Conservation (phyloP, 2,329 filamentous ascomycete genomes). For the Epichloe sibirici region DNA sequence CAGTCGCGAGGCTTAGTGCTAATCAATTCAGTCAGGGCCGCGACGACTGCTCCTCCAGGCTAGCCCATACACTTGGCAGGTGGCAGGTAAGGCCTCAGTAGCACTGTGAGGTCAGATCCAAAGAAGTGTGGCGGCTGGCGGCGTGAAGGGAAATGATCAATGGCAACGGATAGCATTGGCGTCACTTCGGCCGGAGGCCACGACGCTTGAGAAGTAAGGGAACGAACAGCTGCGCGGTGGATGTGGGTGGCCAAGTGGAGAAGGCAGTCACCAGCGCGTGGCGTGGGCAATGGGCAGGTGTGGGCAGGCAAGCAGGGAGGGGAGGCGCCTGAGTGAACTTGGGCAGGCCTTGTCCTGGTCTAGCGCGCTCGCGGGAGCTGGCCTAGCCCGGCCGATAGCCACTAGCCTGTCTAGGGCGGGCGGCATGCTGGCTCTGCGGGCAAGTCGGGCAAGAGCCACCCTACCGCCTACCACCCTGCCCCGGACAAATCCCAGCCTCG, state of each 20-base stretch:
- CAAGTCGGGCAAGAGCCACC: not conserved
- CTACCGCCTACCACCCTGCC: not conserved
- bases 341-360: not conserved
- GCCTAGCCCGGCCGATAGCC: constrained; percentile 3
- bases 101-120: too few species aligned
- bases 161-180: not conserved
- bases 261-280: not conserved
- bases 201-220: not conserved
- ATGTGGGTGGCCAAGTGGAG: not conserved
- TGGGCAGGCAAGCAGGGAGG: not conserved
- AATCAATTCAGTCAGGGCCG: too few species aligned
- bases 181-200: not conserved
- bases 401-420: constrained; percentile 3
- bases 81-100: too few species aligned
- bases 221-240: not conserved
- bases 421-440: not conserved
- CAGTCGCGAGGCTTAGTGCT: too few species aligned
- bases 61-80: too few species aligned
- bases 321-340: not conserved
- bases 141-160: too few species aligned
- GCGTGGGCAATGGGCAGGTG: too few species aligned
- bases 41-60: too few species aligned
- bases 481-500: too few species aligned
- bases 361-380: constrained; percentile 4
- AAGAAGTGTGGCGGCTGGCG: too few species aligned